phyloP scores from a whole-genome alignment of 768 basidiomycete species.

The Phaffia tasmanica region DNA sequence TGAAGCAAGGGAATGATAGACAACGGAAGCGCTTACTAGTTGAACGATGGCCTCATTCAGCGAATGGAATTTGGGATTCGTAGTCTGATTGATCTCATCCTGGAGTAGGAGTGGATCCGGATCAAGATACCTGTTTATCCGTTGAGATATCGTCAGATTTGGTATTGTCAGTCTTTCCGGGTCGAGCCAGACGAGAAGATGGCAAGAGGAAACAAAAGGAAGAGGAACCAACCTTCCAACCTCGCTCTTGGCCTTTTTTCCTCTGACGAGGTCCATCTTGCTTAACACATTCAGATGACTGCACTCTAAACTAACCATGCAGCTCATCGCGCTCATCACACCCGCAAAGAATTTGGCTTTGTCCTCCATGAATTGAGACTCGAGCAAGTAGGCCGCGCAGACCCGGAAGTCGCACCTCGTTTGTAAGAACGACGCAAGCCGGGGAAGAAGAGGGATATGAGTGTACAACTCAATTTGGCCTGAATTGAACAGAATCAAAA shows the following conservation, averaged over 20 bases:
- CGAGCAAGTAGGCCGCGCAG: constrained; percentile 85
- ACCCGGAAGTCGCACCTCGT: constrained; percentile 66
- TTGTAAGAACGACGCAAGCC: constrained; percentile 57
- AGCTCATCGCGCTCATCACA: constrained; percentile 93
- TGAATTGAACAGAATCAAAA: constrained; percentile 32
- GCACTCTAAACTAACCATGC: constrained; percentile 95
- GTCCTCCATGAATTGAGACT: constrained; percentile 99
- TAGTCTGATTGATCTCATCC: constrained; percentile 42
- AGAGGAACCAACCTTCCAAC: constrained; percentile 56
- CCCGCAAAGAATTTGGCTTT: constrained; percentile 97
- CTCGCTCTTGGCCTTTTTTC: constrained; percentile 48
- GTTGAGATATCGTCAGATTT: neutral
- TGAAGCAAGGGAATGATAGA: neutral
- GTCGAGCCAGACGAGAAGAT: neutral
- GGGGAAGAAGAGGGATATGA: constrained; percentile 91
- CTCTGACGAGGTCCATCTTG: constrained; percentile 90
- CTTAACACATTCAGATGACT: constrained; percentile 98
- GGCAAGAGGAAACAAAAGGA: neutral
- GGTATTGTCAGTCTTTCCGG: neutral
- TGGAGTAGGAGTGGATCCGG: constrained; percentile 81
- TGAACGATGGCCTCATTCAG: constrained; percentile 92
- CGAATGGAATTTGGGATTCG: constrained; percentile 75
- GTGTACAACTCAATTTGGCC: constrained; percentile 99
- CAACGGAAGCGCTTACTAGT: constrained; percentile 50
- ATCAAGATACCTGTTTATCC: constrained; percentile 62